Percentiles rank a stretch among this genome's conserved stretches.
phyloP scores from a whole-genome alignment of 257 asterid genomes.

The Solanum rostratum region DNA sequence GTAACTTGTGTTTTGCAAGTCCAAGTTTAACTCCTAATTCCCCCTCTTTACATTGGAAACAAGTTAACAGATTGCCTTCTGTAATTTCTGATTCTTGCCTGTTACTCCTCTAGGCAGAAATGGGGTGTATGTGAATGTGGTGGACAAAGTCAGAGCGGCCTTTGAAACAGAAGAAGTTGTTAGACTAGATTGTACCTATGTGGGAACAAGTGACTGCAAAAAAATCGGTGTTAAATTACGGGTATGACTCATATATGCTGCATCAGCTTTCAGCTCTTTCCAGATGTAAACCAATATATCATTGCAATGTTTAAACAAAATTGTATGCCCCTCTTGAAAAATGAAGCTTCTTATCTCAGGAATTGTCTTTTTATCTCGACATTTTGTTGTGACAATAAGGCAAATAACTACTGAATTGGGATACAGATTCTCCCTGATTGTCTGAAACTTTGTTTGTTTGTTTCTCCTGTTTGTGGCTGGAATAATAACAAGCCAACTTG shows the following conservation, averaged over 20 bases:
- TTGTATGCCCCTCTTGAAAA: not conserved
- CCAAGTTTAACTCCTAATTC: not conserved
- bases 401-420: not conserved
- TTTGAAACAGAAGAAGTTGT: slow-evolving; percentile 67
- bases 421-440: not conserved
- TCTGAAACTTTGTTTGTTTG: not conserved
- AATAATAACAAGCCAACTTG: not conserved
- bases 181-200: slow-evolving; percentile 66
- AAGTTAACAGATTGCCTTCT: not conserved
- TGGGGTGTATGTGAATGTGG: slow-evolving; percentile 82
- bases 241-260: slow-evolving; percentile 23
- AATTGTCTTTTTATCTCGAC: not conserved
- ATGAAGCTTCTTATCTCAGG: not conserved
- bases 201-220: slow-evolving; percentile 84
- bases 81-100: not conserved
- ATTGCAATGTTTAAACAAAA: not conserved
- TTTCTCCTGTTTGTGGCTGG: not conserved
- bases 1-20: not conserved
- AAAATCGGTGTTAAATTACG: slow-evolving; percentile 79
- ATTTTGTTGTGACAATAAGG: not conserved
- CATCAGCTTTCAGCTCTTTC: not conserved
- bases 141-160: slow-evolving; percentile 58
- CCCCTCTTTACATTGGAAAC: not conserved
- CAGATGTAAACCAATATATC: not conserved
- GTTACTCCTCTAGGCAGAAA: slow-evolving; percentile 37